These are phyloP conservation scores for Apiospora saccharicola DNA, from an alignment of 2,329 filamentous ascomycete species.

Conservation along the genomic window DNA sequence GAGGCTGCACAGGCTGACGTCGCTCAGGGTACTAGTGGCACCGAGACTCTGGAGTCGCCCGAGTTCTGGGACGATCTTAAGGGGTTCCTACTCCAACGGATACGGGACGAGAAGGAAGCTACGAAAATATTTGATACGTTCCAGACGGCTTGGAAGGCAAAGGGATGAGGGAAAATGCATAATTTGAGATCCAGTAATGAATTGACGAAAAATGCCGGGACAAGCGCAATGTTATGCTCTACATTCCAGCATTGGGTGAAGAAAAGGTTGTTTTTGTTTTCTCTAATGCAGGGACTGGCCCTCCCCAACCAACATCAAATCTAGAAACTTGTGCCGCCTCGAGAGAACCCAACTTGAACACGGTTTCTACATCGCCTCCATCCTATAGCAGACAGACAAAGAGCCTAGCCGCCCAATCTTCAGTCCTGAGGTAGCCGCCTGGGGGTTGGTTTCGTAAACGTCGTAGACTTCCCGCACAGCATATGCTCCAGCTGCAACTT, in stretches of 20 bases:
- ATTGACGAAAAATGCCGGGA: conserved; percentile 14
- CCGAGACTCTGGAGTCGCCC: conserved; percentile 69
- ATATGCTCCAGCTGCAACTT: conserved; percentile 18
- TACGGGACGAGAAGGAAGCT: conserved; percentile 74
- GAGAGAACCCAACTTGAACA: conserved; percentile 21
- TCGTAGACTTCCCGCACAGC: conserved; percentile 25
- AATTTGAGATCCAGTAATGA: conserved; percentile 22
- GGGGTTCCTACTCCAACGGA: conserved; percentile 79
- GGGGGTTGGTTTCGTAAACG: conserved; percentile 27
- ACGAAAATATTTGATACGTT: conserved; percentile 73
- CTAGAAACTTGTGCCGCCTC: conserved; percentile 37
- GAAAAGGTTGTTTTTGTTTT: conserved; percentile 35
- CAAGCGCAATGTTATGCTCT: conserved; percentile 33
- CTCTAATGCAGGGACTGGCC: conserved; percentile 38
- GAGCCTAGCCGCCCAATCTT: conserved; percentile 19
- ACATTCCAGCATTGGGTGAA: conserved; percentile 35
- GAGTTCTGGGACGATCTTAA: conserved; percentile 89
- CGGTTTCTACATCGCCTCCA: conserved; percentile 2
- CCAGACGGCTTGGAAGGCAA: conserved; percentile 71
- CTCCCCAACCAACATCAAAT: conserved; percentile 44
- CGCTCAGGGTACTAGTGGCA: conserved; percentile 62
- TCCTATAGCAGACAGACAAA: conserved; percentile 17
- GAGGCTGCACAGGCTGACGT: conserved; percentile 50
- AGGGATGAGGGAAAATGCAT: conserved; percentile 41
- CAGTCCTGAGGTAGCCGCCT: conserved; percentile 2